A percentile compares a stretch with the other conserved stretches of the same genome.
These are phyloP conservation scores for Byssochlamys sp. DNA, from an alignment of 2,329 filamentous ascomycete genomes.

Conservation along the genomic window DNA sequence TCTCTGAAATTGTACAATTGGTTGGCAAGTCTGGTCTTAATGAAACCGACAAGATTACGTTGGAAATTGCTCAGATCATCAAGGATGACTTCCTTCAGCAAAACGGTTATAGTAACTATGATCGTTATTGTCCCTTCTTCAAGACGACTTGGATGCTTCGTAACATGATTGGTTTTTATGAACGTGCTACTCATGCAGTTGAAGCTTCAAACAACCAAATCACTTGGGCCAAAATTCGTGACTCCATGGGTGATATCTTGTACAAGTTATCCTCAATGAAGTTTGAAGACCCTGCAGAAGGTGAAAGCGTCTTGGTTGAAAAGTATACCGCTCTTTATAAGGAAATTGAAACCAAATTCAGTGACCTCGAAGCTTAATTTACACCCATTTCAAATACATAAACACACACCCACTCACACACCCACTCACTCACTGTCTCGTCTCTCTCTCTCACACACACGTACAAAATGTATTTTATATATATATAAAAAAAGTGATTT, in stretches of 20 bases:
- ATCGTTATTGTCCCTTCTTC: constrained; percentile 98
- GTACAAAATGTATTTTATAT: too few relatives aligned
- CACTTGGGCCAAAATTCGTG: constrained; percentile 91
- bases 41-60: constrained; percentile 94
- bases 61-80: constrained; percentile 87
- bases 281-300: constrained; percentile 88
- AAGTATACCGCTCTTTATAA: too few relatives aligned
- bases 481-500: too few relatives aligned
- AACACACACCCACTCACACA: too few relatives aligned
- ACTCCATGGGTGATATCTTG: constrained; percentile 81
- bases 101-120: constrained; percentile 97
- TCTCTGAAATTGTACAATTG: constrained; percentile 96
- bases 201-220: too few relatives aligned
- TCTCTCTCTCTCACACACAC: too few relatives aligned
- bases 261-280: constrained; percentile 80
- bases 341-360: too few relatives aligned
- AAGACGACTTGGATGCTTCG: constrained; percentile 99
- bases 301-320: too few relatives aligned
- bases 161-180: constrained; percentile 99
- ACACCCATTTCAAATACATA: too few relatives aligned
- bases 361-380: too few relatives aligned
- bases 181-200: too few relatives aligned
- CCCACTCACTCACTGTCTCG: too few relatives aligned
- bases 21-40: constrained; percentile 95
- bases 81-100: constrained; percentile 99